Evolutionary conservation across 2,329 filamentous ascomycete species (phyloP).

Genomic region (Aspergillus sp.): DNA sequence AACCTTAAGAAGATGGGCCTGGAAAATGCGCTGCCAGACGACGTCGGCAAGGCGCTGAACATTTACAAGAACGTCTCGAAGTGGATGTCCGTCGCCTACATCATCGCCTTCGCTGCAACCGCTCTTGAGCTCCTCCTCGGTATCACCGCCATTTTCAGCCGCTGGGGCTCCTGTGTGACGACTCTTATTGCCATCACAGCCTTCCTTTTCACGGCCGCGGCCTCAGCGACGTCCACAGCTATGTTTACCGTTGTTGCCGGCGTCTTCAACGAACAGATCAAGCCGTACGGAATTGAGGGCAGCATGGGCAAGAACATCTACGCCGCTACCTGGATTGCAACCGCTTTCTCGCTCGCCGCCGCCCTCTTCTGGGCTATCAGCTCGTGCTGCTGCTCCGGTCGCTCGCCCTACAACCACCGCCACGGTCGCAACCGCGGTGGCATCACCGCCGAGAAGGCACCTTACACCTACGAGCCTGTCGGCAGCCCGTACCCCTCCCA

Average conservation of each 20-base stretch:
- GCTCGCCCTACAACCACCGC: conserved; percentile 49
- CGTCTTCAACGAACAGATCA: conserved; percentile 65
- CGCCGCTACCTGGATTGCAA: conserved; percentile 73
- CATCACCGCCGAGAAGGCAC: conserved; percentile 58
- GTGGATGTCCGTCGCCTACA: conserved; percentile 82
- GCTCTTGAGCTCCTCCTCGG: conserved; percentile 73
- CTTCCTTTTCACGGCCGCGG: conserved; percentile 60
- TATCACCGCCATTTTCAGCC: conserved; percentile 78
- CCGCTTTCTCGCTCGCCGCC: conserved; percentile 71
- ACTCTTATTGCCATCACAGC: conserved; percentile 68
- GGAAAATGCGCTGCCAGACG: conserved; percentile 65
- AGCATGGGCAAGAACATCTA: conserved; percentile 70
- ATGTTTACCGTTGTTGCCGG: conserved; percentile 70
- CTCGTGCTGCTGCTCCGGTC: conserved; percentile 85
- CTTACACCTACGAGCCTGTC: conserved; percentile 61
- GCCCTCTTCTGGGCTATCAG: conserved; percentile 89
- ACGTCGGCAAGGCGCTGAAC: conserved; percentile 66
- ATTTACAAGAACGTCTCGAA: conserved; percentile 72
- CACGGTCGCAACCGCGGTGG: conserved; percentile 40
- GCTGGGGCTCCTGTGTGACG: conserved; percentile 77
- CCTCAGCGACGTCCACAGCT: conserved; percentile 72
- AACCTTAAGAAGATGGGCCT: conserved; percentile 56
- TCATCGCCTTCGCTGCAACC: conserved; percentile 70
- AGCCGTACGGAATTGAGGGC: conserved; percentile 69
- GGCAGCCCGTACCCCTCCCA: conserved; percentile 22